phyloP scores from a whole-genome alignment of 257 asterid genomes.

The Dorcoceras hygrometricum region DNA sequence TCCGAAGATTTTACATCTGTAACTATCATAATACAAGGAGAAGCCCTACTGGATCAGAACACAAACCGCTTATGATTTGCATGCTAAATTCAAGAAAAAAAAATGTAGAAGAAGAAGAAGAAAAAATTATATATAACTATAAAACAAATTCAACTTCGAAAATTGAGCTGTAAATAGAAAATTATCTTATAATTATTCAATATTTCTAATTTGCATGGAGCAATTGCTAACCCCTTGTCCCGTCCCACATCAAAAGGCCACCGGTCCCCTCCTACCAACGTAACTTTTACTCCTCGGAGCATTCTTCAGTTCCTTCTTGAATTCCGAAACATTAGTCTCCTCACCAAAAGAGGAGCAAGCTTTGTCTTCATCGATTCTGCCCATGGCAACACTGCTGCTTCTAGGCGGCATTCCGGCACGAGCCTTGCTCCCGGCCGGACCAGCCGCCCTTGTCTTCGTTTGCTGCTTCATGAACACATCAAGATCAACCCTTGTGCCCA shows the following conservation, averaged over 20 bases:
- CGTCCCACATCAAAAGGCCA: background rate
- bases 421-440: background rate
- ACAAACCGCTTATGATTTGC: too few species aligned
- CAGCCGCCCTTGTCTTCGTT: background rate
- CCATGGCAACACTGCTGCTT: constrained; percentile 23
- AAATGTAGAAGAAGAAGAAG: too few species aligned
- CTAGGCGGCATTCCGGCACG: constrained; percentile 1
- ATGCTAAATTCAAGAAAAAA: too few species aligned
- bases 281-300: constrained; percentile 21
- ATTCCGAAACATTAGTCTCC: background rate
- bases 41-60: too few species aligned
- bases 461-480: background rate
- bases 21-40: too few species aligned
- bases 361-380: constrained; percentile 21
- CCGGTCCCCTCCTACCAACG: background rate
- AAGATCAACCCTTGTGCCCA: background rate
- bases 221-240: background rate
- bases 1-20: too few species aligned
- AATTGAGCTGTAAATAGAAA: too few species aligned
- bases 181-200: background rate
- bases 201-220: background rate
- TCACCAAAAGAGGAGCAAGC: constrained; percentile 15
- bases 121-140: too few species aligned
- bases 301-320: background rate
- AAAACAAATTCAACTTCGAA: too few species aligned